A percentile compares a stretch with the other conserved stretches of the same genome.
Evolutionary conservation across 257 asterid species (phyloP).

Genomic region (Solanum etuberosum): DNA sequence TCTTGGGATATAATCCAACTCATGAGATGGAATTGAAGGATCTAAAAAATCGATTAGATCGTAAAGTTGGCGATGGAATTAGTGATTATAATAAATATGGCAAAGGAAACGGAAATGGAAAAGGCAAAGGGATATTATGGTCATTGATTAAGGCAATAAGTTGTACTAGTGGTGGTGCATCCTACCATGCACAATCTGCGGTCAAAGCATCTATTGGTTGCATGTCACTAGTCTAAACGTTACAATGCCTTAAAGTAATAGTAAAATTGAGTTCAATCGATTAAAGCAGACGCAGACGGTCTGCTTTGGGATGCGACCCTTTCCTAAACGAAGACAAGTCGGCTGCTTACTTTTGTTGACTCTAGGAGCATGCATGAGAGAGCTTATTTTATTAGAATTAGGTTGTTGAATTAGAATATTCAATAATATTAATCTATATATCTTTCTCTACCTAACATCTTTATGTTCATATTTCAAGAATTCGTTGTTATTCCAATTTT

Average conservation of each 20-base stretch:
- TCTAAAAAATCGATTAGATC: slow-evolving; percentile 46
- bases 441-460: neutral
- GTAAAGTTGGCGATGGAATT: slow-evolving; percentile 10
- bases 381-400: neutral
- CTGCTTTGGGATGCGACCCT: neutral
- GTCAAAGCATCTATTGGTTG: slow-evolving; percentile 11
- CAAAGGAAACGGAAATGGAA: neutral
- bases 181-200: slow-evolving; percentile 11
- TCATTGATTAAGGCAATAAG: slow-evolving; percentile 48
- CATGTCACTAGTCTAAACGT: neutral
- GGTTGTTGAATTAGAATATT: neutral
- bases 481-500: neutral
- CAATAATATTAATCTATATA: neutral
- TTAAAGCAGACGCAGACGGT: fast-evolving
- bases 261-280: neutral
- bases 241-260: neutral
- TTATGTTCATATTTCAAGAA: neutral
- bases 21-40: slow-evolving; percentile 37
- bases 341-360: neutral
- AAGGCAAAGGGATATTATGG: slow-evolving; percentile 26
- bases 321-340: neutral
- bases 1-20: slow-evolving; percentile 34
- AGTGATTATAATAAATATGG: neutral
- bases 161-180: slow-evolving; percentile 26
- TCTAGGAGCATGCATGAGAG: neutral